These are phyloP conservation scores for Cryptosporidium sp. DNA, from an alignment of 169 alveolate species.

Conservation along the genomic window DNA sequence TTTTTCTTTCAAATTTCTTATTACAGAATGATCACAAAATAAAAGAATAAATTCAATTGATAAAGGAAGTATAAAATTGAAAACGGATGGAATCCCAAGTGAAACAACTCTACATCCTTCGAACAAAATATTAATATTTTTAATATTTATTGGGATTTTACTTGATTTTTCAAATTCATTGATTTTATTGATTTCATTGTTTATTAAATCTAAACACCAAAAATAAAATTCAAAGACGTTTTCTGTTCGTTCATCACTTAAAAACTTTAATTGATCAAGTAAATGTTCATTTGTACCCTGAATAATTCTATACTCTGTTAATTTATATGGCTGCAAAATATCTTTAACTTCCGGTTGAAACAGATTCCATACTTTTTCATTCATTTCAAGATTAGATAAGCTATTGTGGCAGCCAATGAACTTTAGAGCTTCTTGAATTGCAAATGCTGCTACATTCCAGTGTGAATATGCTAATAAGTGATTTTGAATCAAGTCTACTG, in stretches of 20 bases:
- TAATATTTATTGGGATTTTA: constrained; percentile 25
- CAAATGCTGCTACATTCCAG: constrained; percentile 75
- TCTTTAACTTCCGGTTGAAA: constrained; percentile 36
- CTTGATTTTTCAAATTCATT: neutral
- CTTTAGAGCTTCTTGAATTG: constrained; percentile 69
- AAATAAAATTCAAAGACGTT: constrained; percentile 71
- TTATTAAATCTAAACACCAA: constrained; percentile 69
- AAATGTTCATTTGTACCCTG: constrained; percentile 66
- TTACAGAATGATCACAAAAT: constrained; percentile 26
- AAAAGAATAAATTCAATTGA: constrained; percentile 41
- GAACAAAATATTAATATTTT: constrained; percentile 26
- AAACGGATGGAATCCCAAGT: constrained; percentile 63
- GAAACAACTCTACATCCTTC: constrained; percentile 74
- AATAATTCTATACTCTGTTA: constrained; percentile 62
- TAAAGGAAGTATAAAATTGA: constrained; percentile 48
- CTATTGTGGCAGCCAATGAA: constrained; percentile 59
- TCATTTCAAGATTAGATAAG: neutral
- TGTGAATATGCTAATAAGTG: constrained; percentile 65
- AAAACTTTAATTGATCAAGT: constrained; percentile 31
- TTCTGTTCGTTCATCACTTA: constrained; percentile 39
- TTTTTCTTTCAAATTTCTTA: constrained; percentile 39
- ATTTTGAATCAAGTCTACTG: constrained; percentile 35
- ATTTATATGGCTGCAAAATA: constrained; percentile 51
- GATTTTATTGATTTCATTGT: neutral
- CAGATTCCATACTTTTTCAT: constrained; percentile 12